Percentiles rank a stretch among this genome's conserved stretches.
These are phyloP conservation scores for Botrytis cinerea DNA, from an alignment of 2,329 filamentous ascomycete genomes.

Conservation along the genomic window DNA sequence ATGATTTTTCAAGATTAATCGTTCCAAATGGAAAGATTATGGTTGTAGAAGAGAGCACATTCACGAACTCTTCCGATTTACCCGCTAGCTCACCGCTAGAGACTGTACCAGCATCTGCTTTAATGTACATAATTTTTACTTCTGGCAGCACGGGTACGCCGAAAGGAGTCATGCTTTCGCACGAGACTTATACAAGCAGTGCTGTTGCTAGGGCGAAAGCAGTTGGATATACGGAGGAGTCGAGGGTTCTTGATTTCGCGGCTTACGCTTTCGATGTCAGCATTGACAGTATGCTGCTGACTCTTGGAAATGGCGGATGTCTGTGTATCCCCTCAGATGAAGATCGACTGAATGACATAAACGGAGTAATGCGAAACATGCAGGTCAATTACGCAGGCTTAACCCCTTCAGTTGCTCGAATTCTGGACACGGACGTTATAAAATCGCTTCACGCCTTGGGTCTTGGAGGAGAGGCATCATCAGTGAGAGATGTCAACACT, in stretches of 20 bases:
- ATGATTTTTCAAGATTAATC: slow-evolving; percentile 11
- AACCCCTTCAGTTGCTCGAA: slow-evolving; percentile 39
- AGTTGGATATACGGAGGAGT: slow-evolving; percentile 21
- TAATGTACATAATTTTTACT: slow-evolving; percentile 36
- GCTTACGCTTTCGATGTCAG: slow-evolving; percentile 47
- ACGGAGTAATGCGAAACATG: slow-evolving; percentile 37
- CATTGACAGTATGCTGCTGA: slow-evolving; percentile 36
- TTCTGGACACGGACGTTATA: slow-evolving; percentile 34
- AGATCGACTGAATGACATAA: slow-evolving; percentile 44
- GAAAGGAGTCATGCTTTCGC: slow-evolving; percentile 37
- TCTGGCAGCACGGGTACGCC: slow-evolving; percentile 40
- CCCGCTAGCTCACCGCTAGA: slow-evolving; percentile 1
- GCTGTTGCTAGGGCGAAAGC: slow-evolving; percentile 26
- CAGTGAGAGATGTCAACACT: slow-evolving; percentile 42
- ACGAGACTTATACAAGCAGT: slow-evolving; percentile 26
- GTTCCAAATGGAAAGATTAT: slow-evolving; percentile 17
- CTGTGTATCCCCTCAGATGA: slow-evolving; percentile 47
- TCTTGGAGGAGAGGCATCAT: slow-evolving; percentile 43
- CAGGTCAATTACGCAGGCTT: slow-evolving; percentile 35
- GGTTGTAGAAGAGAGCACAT: slow-evolving; percentile 6
- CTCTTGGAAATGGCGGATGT: slow-evolving; percentile 45
- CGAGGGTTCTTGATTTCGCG: slow-evolving; percentile 36
- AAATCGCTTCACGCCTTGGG: slow-evolving; percentile 34
- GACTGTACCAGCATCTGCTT: slow-evolving; percentile 16
- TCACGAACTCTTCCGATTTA: slow-evolving; percentile 4